Percentiles rank a stretch among this genome's conserved stretches.
These are phyloP conservation scores for Phytopythium ostracodes DNA, from an alignment of 352 stramenopile genomes.

Conservation along the genomic window DNA sequence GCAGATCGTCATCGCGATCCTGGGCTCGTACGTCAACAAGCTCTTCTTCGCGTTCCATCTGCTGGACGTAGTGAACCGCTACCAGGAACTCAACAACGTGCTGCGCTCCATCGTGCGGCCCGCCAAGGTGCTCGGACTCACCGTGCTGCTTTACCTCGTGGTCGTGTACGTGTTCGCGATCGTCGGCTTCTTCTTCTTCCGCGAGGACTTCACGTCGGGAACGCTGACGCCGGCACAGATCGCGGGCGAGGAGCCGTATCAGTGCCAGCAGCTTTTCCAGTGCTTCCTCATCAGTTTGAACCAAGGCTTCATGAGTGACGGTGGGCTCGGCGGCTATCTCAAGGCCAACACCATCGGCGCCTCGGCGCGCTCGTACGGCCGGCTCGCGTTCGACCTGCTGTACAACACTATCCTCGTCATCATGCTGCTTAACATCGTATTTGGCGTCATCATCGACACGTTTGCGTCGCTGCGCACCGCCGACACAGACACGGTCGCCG, in stretches of 20 bases:
- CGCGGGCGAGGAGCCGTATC: conserved; percentile 35
- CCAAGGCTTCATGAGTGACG: conserved; percentile 65
- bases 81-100: conserved; percentile 70
- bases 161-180: conserved; percentile 74
- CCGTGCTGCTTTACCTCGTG: conserved; percentile 61
- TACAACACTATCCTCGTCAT: conserved; percentile 75
- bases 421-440: conserved; percentile 73
- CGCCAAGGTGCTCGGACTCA: conserved; percentile 53
- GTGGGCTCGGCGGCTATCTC: conserved; percentile 56
- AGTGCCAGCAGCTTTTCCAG: conserved; percentile 64
- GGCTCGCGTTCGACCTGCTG: conserved; percentile 54
- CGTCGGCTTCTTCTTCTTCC: conserved; percentile 72
- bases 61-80: conserved; percentile 75
- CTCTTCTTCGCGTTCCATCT: conserved; percentile 78
- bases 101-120: conserved; percentile 56
- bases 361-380: conserved; percentile 37
- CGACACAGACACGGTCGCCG: conserved; percentile 59
- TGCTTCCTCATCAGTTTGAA: conserved; percentile 73
- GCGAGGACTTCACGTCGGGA: conserved; percentile 43
- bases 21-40: conserved; percentile 64
- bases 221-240: conserved; percentile 28
- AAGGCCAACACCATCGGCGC: conserved; percentile 28
- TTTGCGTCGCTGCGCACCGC: conserved; percentile 66
- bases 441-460: conserved; percentile 79
- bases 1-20: conserved; percentile 54